Evolutionary conservation across 192 early-diverging fungal species (phyloP).

Genomic region (Podila minutissima): DNA sequence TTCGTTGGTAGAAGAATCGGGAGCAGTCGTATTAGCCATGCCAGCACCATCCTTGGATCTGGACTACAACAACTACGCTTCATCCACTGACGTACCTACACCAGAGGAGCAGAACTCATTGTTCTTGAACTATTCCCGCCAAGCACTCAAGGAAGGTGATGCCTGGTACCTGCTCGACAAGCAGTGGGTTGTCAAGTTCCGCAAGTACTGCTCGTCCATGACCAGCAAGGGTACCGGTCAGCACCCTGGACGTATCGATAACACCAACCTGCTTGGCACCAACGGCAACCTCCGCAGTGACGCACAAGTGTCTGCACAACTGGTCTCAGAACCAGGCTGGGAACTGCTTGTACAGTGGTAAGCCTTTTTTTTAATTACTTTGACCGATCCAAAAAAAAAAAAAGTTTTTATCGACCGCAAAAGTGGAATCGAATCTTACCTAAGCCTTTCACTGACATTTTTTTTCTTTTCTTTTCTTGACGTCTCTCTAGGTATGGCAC

Average conservation of each 20-base stretch:
- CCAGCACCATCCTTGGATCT: not conserved
- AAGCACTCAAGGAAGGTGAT: constrained; percentile 17
- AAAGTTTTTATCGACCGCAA: not conserved
- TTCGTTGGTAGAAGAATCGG: not conserved
- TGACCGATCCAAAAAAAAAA: not conserved
- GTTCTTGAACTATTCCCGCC: not conserved
- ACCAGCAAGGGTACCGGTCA: constrained; percentile 27
- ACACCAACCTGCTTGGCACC: constrained; percentile 46
- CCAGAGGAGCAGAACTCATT: constrained; percentile 5
- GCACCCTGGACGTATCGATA: constrained; percentile 59
- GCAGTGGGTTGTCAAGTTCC: constrained; percentile 57
- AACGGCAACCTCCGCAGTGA: constrained; percentile 48
- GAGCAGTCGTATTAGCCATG: not conserved
- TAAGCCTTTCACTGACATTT: constrained; percentile 25
- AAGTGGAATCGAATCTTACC: not conserved
- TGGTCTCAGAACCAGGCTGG: constrained; percentile 62
- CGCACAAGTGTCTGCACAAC: constrained; percentile 35
- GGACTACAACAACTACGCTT: not conserved
- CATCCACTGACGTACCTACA: constrained; percentile 4
- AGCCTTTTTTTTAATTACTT: not conserved
- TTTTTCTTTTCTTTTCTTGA: not conserved
- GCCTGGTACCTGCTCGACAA: constrained; percentile 60
- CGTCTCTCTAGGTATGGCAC: constrained; percentile 49
- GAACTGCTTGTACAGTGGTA: constrained; percentile 57
- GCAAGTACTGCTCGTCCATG: constrained; percentile 50